A percentile compares a stretch with the other conserved stretches of the same genome.
Conservation (phyloP, 1,284 basidiomycete species). For the Hymenochaete sp. region DNA sequence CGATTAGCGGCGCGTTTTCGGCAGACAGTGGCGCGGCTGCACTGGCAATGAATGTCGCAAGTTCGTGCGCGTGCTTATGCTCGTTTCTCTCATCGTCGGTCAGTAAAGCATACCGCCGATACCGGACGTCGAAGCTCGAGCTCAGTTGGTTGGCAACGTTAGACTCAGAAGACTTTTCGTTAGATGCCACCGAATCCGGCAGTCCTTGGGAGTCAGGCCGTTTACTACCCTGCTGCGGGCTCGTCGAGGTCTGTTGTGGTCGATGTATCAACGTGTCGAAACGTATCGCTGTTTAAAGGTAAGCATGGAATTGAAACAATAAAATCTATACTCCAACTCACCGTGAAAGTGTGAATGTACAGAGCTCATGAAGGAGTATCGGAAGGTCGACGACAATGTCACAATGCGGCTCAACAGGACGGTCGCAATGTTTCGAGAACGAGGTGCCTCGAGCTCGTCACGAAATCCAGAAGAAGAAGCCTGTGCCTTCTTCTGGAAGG, state of each 20-base stretch:
- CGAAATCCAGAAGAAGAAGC: slow-evolving; percentile 59
- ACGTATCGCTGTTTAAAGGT: slow-evolving; percentile 83
- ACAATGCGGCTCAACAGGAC: slow-evolving; percentile 80
- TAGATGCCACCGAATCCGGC: slow-evolving; percentile 47
- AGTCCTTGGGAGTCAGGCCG: slow-evolving; percentile 54
- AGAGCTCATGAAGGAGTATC: slow-evolving; percentile 83
- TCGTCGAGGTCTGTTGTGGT: slow-evolving; percentile 53
- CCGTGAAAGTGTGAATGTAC: slow-evolving; percentile 7
- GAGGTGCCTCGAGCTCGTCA: slow-evolving; percentile 37
- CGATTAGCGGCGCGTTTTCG: no score
- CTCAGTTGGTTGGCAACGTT: no score
- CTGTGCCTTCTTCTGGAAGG: slow-evolving; percentile 73
- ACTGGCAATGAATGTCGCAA: slow-evolving; percentile 2
- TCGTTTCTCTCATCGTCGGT: no score
- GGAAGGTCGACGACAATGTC: slow-evolving; percentile 77
- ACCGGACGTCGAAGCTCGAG: no score
- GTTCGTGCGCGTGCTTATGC: no score
- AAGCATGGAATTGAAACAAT: slow-evolving; percentile 8
- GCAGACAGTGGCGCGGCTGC: no score
- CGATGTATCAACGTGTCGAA: slow-evolving; percentile 63
- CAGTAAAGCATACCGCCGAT: no score
- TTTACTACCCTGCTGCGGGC: slow-evolving; percentile 52
- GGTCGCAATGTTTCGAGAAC: slow-evolving; percentile 70
- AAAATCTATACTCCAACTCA: neutral
- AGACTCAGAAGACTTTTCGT: no score